Evolutionary conservation across 331 rosid species (phyloP).

Genomic region (Quercus lobata): DNA sequence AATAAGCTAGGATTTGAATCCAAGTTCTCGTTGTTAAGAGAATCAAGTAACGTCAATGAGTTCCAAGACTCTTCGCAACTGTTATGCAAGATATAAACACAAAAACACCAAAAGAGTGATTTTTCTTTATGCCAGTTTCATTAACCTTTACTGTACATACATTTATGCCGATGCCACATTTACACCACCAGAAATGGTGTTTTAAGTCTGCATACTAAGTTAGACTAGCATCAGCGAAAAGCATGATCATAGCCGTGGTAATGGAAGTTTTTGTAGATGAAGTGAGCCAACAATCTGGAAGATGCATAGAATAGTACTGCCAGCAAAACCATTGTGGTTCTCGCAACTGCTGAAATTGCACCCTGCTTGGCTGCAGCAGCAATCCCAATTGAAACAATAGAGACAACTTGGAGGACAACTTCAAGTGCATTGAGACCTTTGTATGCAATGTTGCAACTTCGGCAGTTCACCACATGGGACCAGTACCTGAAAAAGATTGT

Average conservation of each 20-base stretch:
- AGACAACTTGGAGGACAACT: conserved; percentile 56
- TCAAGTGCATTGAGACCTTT: conserved; percentile 63
- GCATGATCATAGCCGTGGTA: conserved; percentile 84
- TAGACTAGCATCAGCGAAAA: conserved; percentile 34
- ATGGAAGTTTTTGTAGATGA: conserved; percentile 68
- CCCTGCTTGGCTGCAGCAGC: conserved; percentile 63
- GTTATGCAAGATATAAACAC: too few relatives aligned
- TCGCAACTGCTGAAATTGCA: conserved; percentile 30
- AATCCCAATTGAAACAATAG: conserved; percentile 63
- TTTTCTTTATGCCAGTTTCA: neutral
- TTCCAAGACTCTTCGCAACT: too few relatives aligned
- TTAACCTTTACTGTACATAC: neutral
- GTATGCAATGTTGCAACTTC: conserved; percentile 66
- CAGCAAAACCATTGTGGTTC: conserved; percentile 42
- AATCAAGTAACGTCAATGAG: too few relatives aligned
- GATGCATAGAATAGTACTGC: conserved; percentile 64
- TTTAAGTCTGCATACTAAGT: neutral
- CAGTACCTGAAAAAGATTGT: conserved; percentile 50
- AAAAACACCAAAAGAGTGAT: too few relatives aligned
- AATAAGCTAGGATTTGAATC: too few relatives aligned
- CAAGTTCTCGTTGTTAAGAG: too few relatives aligned
- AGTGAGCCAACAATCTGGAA: conserved; percentile 75
- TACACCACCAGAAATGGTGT: neutral
- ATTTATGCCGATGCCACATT: neutral
- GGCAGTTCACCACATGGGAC: conserved; percentile 84